These are phyloP conservation scores for Solanum habrochaites DNA, from an alignment of 257 asterid species.

Conservation along the genomic window DNA sequence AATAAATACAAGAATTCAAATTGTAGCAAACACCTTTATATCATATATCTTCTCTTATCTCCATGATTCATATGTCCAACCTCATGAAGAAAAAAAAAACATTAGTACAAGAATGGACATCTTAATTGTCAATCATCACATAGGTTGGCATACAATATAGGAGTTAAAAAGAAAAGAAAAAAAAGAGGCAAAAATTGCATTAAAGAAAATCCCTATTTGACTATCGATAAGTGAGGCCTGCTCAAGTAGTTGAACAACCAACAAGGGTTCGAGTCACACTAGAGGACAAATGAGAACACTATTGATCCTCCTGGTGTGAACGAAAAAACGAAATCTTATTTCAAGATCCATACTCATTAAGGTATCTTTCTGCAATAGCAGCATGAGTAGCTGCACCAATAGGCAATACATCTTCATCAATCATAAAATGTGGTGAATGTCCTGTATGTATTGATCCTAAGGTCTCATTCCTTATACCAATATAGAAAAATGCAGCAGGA, in stretches of 20 bases:
- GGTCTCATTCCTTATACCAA: conserved; percentile 65
- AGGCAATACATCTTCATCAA: conserved; percentile 75
- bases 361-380: conserved; percentile 84
- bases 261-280: not conserved
- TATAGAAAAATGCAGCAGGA: conserved; percentile 72
- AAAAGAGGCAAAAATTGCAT: not conserved
- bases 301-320: not conserved
- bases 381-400: conserved; percentile 90
- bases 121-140: not conserved
- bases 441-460: conserved; percentile 54
- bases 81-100: not conserved
- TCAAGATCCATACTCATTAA: conserved; percentile 14
- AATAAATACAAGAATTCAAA: not conserved
- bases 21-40: not conserved
- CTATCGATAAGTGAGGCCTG: not conserved
- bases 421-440: conserved; percentile 76
- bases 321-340: not conserved
- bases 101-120: not conserved
- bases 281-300: not conserved
- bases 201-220: not conserved
- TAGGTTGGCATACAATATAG: not conserved
- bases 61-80: not conserved
- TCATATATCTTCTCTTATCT: not conserved
- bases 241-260: not conserved
- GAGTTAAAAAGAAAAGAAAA: not conserved